phyloP scores from a whole-genome alignment of 2,329 filamentous ascomycete species.

The Hypoxylon sp. region DNA sequence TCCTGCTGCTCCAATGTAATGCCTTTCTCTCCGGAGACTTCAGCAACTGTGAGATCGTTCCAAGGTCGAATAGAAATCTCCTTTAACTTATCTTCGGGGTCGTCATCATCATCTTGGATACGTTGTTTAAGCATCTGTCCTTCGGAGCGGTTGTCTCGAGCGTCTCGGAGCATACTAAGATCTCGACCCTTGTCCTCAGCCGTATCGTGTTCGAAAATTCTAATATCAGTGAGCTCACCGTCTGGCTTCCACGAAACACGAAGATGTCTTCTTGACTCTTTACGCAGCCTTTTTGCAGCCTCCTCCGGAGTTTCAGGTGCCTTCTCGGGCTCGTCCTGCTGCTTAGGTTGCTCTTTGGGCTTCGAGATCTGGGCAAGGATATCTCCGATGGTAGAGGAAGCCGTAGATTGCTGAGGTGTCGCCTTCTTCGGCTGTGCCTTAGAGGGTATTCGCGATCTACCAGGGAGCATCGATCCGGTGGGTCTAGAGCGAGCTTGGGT shows the following conservation, averaged over 20 bases:
- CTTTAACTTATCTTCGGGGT: slow-evolving; percentile 67
- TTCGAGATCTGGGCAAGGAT: slow-evolving; percentile 66
- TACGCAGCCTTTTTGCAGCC: slow-evolving; percentile 75
- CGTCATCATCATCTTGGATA: slow-evolving; percentile 67
- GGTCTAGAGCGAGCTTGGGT: slow-evolving; percentile 46
- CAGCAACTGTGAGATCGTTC: slow-evolving; percentile 61
- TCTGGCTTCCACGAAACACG: slow-evolving; percentile 80
- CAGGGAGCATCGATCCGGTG: slow-evolving; percentile 58
- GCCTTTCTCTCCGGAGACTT: slow-evolving; percentile 55
- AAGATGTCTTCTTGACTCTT: slow-evolving; percentile 77
- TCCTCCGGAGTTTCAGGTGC: slow-evolving; percentile 76
- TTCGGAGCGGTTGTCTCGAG: slow-evolving; percentile 78
- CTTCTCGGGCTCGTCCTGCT: slow-evolving; percentile 60
- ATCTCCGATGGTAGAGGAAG: slow-evolving; percentile 65
- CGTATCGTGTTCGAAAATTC: slow-evolving; percentile 78
- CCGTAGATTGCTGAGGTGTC: slow-evolving; percentile 52
- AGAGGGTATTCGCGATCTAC: slow-evolving; percentile 60
- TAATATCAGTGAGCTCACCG: slow-evolving; percentile 73
- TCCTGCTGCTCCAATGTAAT: slow-evolving; percentile 62
- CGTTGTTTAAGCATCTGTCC: slow-evolving; percentile 75
- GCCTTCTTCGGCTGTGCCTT: slow-evolving; percentile 60
- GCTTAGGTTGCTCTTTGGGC: slow-evolving; percentile 63
- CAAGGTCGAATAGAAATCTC: slow-evolving; percentile 67
- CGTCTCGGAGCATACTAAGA: slow-evolving; percentile 77
- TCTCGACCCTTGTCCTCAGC: slow-evolving; percentile 77